Percentiles rank a stretch among this genome's conserved stretches.
phyloP scores from a whole-genome alignment of 768 basidiomycete species.

The Psilocybe subaeruginosa region DNA sequence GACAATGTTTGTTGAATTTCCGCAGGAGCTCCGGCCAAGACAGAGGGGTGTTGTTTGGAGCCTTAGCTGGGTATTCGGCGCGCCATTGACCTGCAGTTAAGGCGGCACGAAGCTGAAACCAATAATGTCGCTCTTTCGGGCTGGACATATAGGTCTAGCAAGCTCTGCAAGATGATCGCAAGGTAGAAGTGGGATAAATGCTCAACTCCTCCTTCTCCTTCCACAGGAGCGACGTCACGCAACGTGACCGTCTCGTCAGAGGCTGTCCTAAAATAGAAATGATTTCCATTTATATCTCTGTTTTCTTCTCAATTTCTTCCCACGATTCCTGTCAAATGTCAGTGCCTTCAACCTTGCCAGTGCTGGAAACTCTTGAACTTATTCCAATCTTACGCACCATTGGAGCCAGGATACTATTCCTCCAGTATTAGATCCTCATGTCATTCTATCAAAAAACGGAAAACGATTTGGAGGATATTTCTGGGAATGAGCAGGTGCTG shows the following conservation, averaged over 20 bases:
- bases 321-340: no score
- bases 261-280: not conserved
- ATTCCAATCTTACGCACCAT: no score
- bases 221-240: not conserved
- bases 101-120: constrained; percentile 70
- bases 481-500: not conserved
- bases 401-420: no score
- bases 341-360: no score
- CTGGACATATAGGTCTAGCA: constrained; percentile 25
- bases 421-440: no score
- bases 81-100: constrained; percentile 80
- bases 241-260: not conserved
- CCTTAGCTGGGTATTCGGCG: constrained; percentile 59
- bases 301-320: no score
- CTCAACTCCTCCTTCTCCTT: not conserved
- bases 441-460: not conserved
- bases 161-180: not conserved
- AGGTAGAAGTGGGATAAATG: not conserved
- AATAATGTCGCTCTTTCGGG: constrained; percentile 76
- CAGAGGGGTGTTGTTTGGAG: constrained; percentile 52
- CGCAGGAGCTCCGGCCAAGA: constrained; percentile 81
- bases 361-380: no score
- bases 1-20: constrained; percentile 87
- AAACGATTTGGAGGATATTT: not conserved
- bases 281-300: not conserved